Evolutionary conservation across 2,329 filamentous ascomycete species (phyloP), one percentile per base, ranked within the genome.

Genomic region (Fusarium sp.): DNA sequence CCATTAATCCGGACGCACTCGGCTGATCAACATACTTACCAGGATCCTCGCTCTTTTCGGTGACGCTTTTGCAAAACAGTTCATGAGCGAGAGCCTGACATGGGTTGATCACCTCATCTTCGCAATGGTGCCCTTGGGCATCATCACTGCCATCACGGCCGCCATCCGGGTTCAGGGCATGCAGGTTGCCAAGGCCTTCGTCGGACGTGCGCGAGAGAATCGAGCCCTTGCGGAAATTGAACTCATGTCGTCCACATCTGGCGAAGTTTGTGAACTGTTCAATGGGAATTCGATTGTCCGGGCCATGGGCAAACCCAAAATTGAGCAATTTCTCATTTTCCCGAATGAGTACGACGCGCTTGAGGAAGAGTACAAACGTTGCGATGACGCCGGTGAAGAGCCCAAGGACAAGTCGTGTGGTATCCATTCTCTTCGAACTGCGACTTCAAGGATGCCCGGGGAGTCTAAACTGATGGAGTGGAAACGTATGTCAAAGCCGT

Each of bases 1-100:
- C 11, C n/a, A 42, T 22, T 4, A 22, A 14, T 4, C 0, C n/a
- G 3, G n/a, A 2, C 0, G 40, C 40, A 45, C 4, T 24, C 2
- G 2, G 40, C 40, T 45, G 40, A 45, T 7, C 40, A 16, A 22
- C 6, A 42, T 0, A 22, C 3, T 4, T 0, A 8, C 13, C 20
- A 45, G 40, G 3, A 45, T 45, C 20, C 40, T 45, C 5, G 40
- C 40, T 0, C 40, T 45, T 22, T 45, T 45, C 2, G 40, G 40
- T 9, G 40, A 45, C 7, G 6, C 40, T 6, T 45, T 45, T 16
- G 40, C 40, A 9, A 45, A 22, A 16, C 40, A 45, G 4, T 45
- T 45, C 0, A 45, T 45, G 40, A 45, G 40, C 20, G 40, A 45
- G 40, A 45, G 40, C 1, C 4, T 45, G 4, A 22, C 40, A 45